phyloP scores from a whole-genome alignment of 169 alveolate species.

The Plasmodium sp. region DNA sequence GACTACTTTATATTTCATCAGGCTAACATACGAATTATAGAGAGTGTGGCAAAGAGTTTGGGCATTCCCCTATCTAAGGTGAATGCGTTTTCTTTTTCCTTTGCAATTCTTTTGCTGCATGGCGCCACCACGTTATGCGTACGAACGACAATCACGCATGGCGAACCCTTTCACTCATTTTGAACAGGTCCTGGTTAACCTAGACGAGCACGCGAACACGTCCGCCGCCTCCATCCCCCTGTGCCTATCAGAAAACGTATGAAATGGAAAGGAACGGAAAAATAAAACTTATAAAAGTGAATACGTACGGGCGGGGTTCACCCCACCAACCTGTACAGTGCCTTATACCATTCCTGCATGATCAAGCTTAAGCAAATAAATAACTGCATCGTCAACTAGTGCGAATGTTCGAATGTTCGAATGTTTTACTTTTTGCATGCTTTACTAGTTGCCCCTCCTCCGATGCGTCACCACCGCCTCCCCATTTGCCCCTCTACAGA shows the following conservation, averaged over 20 bases:
- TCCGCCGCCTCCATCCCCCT: conserved; percentile 85
- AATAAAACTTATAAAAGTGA: not conserved
- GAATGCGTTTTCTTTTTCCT: not conserved
- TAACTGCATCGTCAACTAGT: not conserved
- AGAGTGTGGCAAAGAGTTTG: conserved; percentile 78
- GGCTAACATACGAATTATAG: conserved; percentile 82
- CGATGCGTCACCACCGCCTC: not conserved
- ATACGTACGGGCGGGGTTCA: not conserved
- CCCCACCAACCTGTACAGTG: not conserved
- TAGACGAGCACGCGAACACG: conserved; percentile 81
- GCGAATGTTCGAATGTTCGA: not conserved
- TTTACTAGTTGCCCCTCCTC: not conserved
- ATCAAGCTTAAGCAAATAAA: not conserved
- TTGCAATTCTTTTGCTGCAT: not conserved
- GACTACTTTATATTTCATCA: conserved; percentile 84
- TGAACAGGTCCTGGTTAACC: conserved; percentile 77
- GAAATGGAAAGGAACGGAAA: not conserved
- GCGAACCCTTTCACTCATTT: not conserved
- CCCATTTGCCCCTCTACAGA: conserved; percentile 45
- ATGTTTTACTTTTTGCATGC: not conserved
- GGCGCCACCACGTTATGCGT: not conserved
- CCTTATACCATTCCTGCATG: not conserved
- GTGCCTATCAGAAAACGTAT: conserved; percentile 79
- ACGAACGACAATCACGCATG: not conserved
- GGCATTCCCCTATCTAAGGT: conserved; percentile 76